A percentile compares a stretch with the other conserved stretches of the same genome.
Evolutionary conservation across 2,329 filamentous ascomycete species (phyloP).

Genomic region (Trichoderma gracile): DNA sequence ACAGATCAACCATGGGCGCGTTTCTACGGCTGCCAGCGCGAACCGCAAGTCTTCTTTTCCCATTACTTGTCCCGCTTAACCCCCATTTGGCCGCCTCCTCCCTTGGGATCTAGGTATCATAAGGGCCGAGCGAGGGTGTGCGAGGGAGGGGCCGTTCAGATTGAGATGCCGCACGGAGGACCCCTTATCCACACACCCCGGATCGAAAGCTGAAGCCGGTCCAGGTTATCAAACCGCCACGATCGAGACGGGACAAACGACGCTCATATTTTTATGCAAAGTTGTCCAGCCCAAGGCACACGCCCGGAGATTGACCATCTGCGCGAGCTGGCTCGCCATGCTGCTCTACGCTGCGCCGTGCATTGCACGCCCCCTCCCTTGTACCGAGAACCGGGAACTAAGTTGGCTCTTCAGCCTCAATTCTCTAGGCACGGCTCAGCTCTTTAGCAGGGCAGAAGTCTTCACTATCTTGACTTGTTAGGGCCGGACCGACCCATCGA

Average conservation of each 20-base stretch:
- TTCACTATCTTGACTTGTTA: neutral
- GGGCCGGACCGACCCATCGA: neutral
- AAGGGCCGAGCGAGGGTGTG: neutral
- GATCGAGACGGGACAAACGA: neutral
- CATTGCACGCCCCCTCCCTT: constrained; percentile 4
- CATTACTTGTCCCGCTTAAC: neutral
- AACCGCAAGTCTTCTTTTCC: neutral
- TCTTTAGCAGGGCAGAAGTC: neutral
- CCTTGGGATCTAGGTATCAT: neutral
- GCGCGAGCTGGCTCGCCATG: neutral
- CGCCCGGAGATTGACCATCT: too few species aligned
- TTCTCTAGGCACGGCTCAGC: neutral
- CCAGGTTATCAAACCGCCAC: neutral
- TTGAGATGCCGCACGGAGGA: neutral
- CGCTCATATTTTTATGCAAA: neutral
- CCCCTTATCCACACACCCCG: neutral
- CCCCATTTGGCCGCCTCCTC: too few species aligned
- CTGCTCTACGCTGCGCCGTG: too few species aligned
- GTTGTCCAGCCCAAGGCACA: neutral
- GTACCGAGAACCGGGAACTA: constrained; percentile 1
- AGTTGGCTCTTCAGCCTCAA: constrained; percentile 9
- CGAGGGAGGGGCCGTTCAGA: neutral
- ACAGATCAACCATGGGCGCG: neutral
- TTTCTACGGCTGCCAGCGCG: neutral
- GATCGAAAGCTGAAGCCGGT: neutral